Conservation (phyloP, 139 green algal species). For the Chlamydomonas sphaeroides region DNA sequence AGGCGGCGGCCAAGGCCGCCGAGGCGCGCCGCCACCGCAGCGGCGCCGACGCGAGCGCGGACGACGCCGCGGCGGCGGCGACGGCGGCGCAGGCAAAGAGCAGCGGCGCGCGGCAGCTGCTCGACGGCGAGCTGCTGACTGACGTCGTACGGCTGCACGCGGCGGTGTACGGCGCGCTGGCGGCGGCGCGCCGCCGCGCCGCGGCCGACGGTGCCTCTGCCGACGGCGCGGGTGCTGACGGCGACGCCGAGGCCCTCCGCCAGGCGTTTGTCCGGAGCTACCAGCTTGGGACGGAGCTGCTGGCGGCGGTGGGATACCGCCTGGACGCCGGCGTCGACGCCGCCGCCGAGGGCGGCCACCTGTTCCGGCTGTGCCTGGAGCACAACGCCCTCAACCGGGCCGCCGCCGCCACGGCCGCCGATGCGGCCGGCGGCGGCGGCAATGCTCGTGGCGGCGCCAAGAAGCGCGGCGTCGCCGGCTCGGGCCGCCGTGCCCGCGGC, state of each 20-base stretch:
- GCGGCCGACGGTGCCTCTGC: neutral
- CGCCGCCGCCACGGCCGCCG: slow-evolving; percentile 42
- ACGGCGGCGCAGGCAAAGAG: slow-evolving; percentile 55
- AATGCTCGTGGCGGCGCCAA: neutral
- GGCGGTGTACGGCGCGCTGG: slow-evolving; percentile 47
- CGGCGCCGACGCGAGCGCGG: neutral
- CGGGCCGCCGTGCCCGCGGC: neutral
- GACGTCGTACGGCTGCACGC: slow-evolving; percentile 73
- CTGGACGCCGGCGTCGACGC: slow-evolving; percentile 61
- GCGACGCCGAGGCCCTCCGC: neutral
- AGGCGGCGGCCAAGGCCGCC: too few species aligned
- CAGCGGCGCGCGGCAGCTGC: slow-evolving; percentile 59
- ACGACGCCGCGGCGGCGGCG: neutral
- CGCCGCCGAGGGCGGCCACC: slow-evolving; percentile 54
- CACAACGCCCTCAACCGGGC: slow-evolving; percentile 40
- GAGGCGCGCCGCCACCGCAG: neutral
- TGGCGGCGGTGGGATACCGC: slow-evolving; percentile 8
- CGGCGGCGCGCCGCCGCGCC: neutral
- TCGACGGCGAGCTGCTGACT: slow-evolving; percentile 71
- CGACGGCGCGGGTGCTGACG: slow-evolving; percentile 43
- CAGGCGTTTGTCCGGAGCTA: slow-evolving; percentile 23
- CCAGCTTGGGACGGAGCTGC: slow-evolving; percentile 32
- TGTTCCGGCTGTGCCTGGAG: slow-evolving; percentile 63
- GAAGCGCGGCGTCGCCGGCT: neutral
- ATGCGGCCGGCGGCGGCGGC: slow-evolving; percentile 15